Evolutionary conservation across 371 early-diverging fungal species (phyloP), one percentile per base, ranked within the genome.

Genomic region (Nematocida ironsii): DNA sequence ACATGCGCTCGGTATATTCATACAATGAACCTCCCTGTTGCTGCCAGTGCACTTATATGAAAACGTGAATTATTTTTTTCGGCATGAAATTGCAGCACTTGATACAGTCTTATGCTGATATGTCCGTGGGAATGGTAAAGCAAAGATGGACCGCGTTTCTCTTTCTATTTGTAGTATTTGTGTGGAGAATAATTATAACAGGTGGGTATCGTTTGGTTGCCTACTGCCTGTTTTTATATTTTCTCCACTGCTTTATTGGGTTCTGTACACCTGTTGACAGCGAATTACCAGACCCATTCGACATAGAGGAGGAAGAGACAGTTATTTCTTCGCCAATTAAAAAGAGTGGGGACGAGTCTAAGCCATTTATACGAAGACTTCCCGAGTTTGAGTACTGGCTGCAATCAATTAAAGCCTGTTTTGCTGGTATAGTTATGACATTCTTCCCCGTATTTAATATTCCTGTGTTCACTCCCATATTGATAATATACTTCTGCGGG

Each of bases 381-480:
- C 98, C 99, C n/a, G 99, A 98, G 88, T 97, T 96, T 89, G 94
- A 95, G 86, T 97, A 95, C 86, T 98, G 99, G 99, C 91, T 25
- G 47, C 67, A 85, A 16, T 83, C 48, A 60, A 70, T 83, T 20
- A 72, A 82, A 52, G 68, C 83, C 13, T 20, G 84, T 13, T 5
- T 57, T 2, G 42, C 69, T 0, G 62, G 84, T 9, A 68, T 88
- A 3, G 9, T 85, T 58, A 52, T 57, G 11, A 86, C 87, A 3
- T 85, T 85, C 42, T 83, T 87, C 71, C 48, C 68, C 64, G 67
- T 92, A 74, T 91, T 96, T 82, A 96, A 99, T 86, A 90, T 99
- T 58, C 97, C 98, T 16, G 98, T 97, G 5, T 98, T 94, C 88
- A 95, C 96, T 87, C 91, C 91, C 0, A 84, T 84, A 64, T 73